Evolutionary conservation across 441 rosid species (phyloP), one percentile per base, ranked within the genome.

Genomic region (Adansonia rubrostipa): DNA sequence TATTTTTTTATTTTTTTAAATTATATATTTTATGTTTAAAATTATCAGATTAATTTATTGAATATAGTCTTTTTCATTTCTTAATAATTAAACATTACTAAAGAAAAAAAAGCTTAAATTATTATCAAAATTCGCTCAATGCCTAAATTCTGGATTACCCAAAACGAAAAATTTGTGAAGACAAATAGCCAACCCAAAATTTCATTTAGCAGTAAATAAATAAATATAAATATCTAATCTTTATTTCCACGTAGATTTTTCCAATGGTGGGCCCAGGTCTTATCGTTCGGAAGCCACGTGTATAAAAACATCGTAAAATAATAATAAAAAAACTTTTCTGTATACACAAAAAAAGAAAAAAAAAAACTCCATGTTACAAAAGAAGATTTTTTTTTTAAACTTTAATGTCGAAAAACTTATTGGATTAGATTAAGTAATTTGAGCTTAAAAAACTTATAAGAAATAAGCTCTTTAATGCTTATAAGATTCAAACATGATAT

Each of bases 221-320:
- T 28, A 28, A 28, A 28, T 28, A 44, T 9, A 5, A 63, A 63
- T 42, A 44, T 6, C 28, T 6, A n/a, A 17, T 0, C 1, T 42
- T 9, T 67, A 44, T 17, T 44, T 47, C 56, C 56, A 68, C 56
- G 56, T 68, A 68, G 33, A 68, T 28, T 68, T 9, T 68, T 68
- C 45, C 22, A 4, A 4, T 17, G 14, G 57, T 48, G 81, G 78
- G 60, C 42, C 74, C 11, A 5, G n/a, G 53, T 45, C 44, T 2
- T 50, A 3, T 15, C 13, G 54, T 50, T 40, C 20, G 28, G 42
- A 62, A 61, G 64, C 80, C 71, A 61, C 73, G 77, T 75, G 79
- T 75, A 54, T 17, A 44, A 67, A n/a, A 67, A 44, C 51, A 42
- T 17, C 50, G 9, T 8, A 15, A 45, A 40, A 61, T 11, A 3